These are phyloP conservation scores for Hypoxylon sp. DNA, from an alignment of 2,329 filamentous ascomycete genomes.

Conservation along the genomic window DNA sequence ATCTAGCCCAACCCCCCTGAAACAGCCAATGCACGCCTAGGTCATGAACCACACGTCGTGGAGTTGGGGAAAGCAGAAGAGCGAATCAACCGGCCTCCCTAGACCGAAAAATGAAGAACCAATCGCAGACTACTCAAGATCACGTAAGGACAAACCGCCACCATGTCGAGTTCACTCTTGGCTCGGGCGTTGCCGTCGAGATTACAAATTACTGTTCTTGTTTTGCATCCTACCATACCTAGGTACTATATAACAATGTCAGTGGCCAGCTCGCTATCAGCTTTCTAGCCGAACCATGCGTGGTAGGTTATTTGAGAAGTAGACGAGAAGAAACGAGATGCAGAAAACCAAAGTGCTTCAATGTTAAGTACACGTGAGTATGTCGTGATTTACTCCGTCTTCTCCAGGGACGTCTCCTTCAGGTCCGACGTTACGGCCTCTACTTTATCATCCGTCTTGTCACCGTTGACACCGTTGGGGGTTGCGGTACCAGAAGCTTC, in stretches of 20 bases:
- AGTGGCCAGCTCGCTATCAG: not conserved
- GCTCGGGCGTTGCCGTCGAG: constrained; percentile 22
- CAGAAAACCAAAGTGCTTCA: not conserved
- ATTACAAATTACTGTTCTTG: constrained; percentile 6
- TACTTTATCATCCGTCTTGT: constrained; percentile 62
- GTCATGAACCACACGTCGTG: constrained; percentile 10
- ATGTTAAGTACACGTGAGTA: constrained; percentile 3
- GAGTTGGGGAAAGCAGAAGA: constrained; percentile 1
- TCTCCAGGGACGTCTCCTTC: constrained; percentile 64
- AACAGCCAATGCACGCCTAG: constrained; percentile 19
- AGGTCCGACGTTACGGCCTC: constrained; percentile 65
- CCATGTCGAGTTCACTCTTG: not conserved
- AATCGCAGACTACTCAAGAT: constrained; percentile 6
- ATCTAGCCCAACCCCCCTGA: constrained; percentile 11
- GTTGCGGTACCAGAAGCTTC: constrained; percentile 60
- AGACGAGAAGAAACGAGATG: constrained; percentile 5
- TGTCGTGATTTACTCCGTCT: constrained; percentile 48
- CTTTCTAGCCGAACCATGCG: not conserved
- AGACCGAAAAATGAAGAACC: constrained; percentile 30
- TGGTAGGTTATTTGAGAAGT: constrained; percentile 3
- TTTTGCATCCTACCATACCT: constrained; percentile 7
- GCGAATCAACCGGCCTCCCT: constrained; percentile 26
- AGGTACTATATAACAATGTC: constrained; percentile 15
- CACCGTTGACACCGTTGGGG: constrained; percentile 59
- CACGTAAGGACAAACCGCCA: constrained; percentile 2